A percentile compares a stretch with the other conserved stretches of the same genome.
Evolutionary conservation across 352 stramenopile species (phyloP).

Genomic region (Pseudoperonospora humuli): DNA sequence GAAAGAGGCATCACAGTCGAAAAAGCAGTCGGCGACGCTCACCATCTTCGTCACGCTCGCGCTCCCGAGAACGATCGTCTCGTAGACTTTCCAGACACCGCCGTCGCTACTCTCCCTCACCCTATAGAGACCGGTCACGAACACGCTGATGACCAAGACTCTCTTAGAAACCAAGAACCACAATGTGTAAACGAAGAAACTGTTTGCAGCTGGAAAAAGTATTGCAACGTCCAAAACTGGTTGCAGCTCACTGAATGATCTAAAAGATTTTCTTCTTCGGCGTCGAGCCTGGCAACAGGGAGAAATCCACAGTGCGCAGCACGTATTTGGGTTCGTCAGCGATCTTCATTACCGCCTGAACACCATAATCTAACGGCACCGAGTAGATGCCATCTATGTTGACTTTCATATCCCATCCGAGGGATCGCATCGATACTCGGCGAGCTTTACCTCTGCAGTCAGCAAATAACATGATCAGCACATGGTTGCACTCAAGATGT

Average conservation of each 20-base stretch:
- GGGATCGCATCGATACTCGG: slow-evolving; percentile 80
- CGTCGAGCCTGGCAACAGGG: slow-evolving; percentile 14
- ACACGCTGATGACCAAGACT: slow-evolving; percentile 6
- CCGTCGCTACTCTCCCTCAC: slow-evolving; percentile 18
- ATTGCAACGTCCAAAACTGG: slow-evolving; percentile 26
- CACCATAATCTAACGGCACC: slow-evolving; percentile 82
- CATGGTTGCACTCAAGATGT: not conserved
- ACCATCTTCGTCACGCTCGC: slow-evolving; percentile 29
- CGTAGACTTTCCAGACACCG: slow-evolving; percentile 9
- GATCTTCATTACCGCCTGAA: slow-evolving; percentile 87
- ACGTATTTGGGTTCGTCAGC: slow-evolving; percentile 82
- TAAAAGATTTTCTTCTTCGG: slow-evolving; percentile 32
- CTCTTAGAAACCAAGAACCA: not conserved
- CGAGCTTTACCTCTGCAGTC: slow-evolving; percentile 62
- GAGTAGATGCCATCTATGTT: slow-evolving; percentile 85
- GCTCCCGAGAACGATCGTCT: slow-evolving; percentile 14
- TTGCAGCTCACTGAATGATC: slow-evolving; percentile 7
- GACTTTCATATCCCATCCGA: slow-evolving; percentile 87
- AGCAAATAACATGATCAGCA: slow-evolving; percentile 1
- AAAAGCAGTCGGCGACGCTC: slow-evolving; percentile 20
- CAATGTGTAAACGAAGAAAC: not conserved
- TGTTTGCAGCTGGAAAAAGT: slow-evolving; percentile 5
- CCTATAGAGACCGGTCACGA: slow-evolving; percentile 29
- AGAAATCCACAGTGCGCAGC: slow-evolving; percentile 77
- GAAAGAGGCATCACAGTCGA: slow-evolving; percentile 10